Evolutionary conservation across 768 basidiomycete genomes (phyloP), one percentile per base, ranked within the genome.

Genomic region (Tubosaeta sp.): DNA sequence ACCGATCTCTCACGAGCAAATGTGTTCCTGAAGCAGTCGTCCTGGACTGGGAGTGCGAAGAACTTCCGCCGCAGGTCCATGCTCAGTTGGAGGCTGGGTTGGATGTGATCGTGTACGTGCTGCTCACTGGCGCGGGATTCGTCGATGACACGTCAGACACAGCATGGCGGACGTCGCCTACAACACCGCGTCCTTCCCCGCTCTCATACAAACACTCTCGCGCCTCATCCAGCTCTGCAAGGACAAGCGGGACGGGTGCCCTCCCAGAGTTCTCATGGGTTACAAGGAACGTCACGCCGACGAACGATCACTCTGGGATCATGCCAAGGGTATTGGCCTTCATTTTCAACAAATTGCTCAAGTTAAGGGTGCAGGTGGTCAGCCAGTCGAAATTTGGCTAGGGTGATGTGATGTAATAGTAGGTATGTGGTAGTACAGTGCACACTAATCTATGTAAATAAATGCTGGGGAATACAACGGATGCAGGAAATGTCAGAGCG

Each of bases 121-220:
- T 9, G 32, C 29, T 46, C 48, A 31, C 25, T 33, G 3, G 1
- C 13, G 22, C 25, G 1, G 14, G 6, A 6, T 13, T 17, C 4
- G 9, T 49, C 43, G 12, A 5, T 41, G 29, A 45, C 33, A 10
- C 12, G 13, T 26, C 8, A 19, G 14, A 25, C 35, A n/a, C 58
- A 94, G 92, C 41, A 91, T 95, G 84, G 89, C 92, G 12, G 94
- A 97, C 60, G 90, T 95, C 8, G 86, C 91, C 1, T 95, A 95
- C 73, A 95, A 95, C 71, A 91, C 89, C 1, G 72, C 83, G 1
- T 87, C 91, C 2, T 97, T 95, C 67, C 81, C 88, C 2, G 75
- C 86, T 0, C 80, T 95, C 37, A 68, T 91, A 16, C 71, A 71
- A n/a, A 93, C 91, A 0, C 71, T 95, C 22, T 68, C 72, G 5